Percentiles rank a stretch among this genome's conserved stretches.
These are phyloP conservation scores for Pseudogymnoascus sp. DNA, from an alignment of 2,329 filamentous ascomycete species.

Conservation along the genomic window DNA sequence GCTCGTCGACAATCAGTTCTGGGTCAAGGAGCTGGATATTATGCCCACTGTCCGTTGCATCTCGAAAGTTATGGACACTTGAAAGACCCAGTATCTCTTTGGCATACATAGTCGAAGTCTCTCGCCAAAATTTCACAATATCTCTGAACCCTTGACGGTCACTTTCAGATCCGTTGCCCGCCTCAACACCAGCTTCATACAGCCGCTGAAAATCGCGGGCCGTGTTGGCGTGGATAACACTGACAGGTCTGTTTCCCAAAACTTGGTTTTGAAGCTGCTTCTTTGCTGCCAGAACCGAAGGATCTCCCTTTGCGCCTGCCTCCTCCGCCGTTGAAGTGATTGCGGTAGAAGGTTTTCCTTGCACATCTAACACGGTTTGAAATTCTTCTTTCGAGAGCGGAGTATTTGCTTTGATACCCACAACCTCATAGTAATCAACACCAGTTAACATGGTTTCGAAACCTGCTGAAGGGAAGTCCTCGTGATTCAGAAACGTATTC, in stretches of 20 bases:
- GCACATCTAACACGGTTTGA: background rate
- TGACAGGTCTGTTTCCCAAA: slow-evolving; percentile 12
- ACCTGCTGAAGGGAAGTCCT: slow-evolving; percentile 7
- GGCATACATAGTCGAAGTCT: slow-evolving; percentile 10
- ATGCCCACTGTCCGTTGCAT: slow-evolving; percentile 12
- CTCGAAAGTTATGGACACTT: slow-evolving; percentile 6
- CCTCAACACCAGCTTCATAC: slow-evolving; percentile 14
- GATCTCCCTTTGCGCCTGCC: slow-evolving; percentile 1
- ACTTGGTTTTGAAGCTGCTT: slow-evolving; percentile 14
- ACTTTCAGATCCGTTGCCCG: slow-evolving; percentile 13
- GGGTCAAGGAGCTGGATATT: slow-evolving; percentile 17
- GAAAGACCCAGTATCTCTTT: slow-evolving; percentile 12
- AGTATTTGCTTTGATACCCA: slow-evolving; percentile 5
- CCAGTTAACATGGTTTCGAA: background rate
- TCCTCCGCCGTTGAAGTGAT: slow-evolving; percentile 10
- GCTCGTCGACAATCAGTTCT: slow-evolving; percentile 12
- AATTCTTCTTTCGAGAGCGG: slow-evolving; percentile 11
- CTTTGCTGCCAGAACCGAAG: slow-evolving; percentile 12
- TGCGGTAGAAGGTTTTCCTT: background rate
- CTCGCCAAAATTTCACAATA: background rate
- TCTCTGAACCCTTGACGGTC: slow-evolving; percentile 10
- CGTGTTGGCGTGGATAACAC: slow-evolving; percentile 13
- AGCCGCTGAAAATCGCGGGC: slow-evolving; percentile 13
- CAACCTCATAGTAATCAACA: slow-evolving; percentile 6
- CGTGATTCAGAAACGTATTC: slow-evolving; percentile 1